Evolutionary conservation across 1,284 basidiomycete species (phyloP).

Genomic region (Salmacisia buchloeana): DNA sequence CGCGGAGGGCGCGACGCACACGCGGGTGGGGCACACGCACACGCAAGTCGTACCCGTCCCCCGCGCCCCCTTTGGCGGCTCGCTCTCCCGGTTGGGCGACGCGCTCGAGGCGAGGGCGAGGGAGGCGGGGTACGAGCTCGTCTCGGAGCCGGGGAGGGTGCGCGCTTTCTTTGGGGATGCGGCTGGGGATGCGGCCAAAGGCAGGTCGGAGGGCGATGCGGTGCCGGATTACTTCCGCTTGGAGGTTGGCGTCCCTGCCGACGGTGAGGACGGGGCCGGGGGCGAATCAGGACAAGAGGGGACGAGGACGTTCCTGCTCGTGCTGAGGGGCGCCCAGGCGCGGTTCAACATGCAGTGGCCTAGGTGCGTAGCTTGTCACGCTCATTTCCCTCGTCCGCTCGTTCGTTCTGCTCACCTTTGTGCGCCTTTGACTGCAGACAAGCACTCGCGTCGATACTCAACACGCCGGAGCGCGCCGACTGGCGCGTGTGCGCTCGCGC

Average conservation of each 20-base stretch:
- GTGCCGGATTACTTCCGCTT: background rate
- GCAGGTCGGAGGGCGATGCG: conserved; percentile 7
- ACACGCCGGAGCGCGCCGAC: conserved; percentile 32
- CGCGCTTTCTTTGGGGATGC: background rate
- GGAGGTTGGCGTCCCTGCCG: background rate
- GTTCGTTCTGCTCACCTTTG: conserved; percentile 10
- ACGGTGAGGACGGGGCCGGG: background rate
- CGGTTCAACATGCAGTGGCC: conserved; percentile 23
- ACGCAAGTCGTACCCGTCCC: conserved; percentile 35
- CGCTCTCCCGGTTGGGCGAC: conserved; percentile 13
- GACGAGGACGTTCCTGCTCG: conserved; percentile 11
- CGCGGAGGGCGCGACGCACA: conserved; percentile 13
- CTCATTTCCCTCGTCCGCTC: background rate
- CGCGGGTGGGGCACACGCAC: conserved; percentile 38
- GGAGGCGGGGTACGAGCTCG: conserved; percentile 16
- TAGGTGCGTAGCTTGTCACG: conserved; percentile 2
- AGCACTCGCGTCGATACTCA: conserved; percentile 27
- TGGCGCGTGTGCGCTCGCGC: conserved; percentile 31
- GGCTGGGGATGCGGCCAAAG: background rate
- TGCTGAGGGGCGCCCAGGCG: conserved; percentile 14
- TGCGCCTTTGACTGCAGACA: conserved; percentile 6
- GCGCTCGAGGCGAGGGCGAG: conserved; percentile 14
- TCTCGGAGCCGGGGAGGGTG: conserved; percentile 9
- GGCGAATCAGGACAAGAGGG: background rate
- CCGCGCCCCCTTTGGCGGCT: background rate